Base-by-base conservation (phyloP, 495 filamentous ascomycete genomes). In the Podospora pseudoanserina region DNA sequence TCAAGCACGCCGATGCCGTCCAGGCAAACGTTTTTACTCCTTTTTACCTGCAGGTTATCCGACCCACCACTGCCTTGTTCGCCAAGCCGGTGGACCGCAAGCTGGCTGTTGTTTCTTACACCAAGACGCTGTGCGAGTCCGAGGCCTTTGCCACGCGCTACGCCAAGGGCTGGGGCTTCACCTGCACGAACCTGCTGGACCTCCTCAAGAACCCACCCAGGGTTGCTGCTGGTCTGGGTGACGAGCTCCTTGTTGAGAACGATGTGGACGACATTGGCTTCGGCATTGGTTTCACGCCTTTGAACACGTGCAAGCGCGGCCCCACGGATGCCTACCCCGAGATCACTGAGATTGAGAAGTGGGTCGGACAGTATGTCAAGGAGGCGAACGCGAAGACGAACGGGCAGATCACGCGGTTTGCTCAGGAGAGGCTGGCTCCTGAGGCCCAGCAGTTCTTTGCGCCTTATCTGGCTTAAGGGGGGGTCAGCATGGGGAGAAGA, bases 191-290 rank as follows among this genome's bases (percentile, higher is more conserved):
- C 13, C 84, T 99, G 68, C 86, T 98, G 16, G 92, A 92, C 76
- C 86, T 97, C 16, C 85, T 99, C 4, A 88, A 94, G 73, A 92
- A 94, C 78, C 91, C 93, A 5, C 93, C 94, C 4, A 82, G 90
- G 65, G 89, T 92, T 6, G 79, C 86, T 11, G 77, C 86, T 59
- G 80, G 82, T 3, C 67, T 76, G 7, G 85, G 86, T 60, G 93
- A 97, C 68, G 93, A 96, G 65, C 75, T 89, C 26, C 87, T 94
- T 70, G 83, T 86, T 18, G 93, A 96, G 73, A 88, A 90, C 11
- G 95, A 98, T 72, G 90, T 95, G 59, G 95, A 99, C 70, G 94
- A 99, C 76, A 87, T 97, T 74, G 88, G 91, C 63, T 99, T 98
- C 72, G 96, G 94, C 13, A 88, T 96, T 57, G 93, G 92, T 1